A percentile compares a stretch with the other conserved stretches of the same genome.
Conservation (phyloP, 2,329 filamentous ascomycete genomes). For the Fusarium albosuccineum region DNA sequence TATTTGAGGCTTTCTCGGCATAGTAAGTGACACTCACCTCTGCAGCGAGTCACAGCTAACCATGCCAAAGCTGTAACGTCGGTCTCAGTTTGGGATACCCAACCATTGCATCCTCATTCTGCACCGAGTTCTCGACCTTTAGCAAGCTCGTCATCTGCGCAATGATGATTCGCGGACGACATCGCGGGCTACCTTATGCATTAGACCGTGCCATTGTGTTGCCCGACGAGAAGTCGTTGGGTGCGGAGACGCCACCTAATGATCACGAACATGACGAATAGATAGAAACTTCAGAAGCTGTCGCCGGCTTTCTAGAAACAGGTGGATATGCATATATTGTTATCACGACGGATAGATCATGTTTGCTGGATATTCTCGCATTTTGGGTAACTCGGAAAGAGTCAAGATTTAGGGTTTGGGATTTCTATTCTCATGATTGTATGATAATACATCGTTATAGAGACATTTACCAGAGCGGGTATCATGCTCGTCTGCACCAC, state of each 20-base stretch:
- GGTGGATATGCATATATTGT: neutral
- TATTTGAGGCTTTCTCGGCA: conserved; percentile 53
- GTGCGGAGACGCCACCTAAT: conserved; percentile 20
- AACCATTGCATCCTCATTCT: conserved; percentile 46
- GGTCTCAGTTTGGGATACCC: conserved; percentile 53
- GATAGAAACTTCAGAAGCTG: neutral
- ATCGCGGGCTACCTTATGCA: conserved; percentile 51
- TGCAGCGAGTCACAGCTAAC: conserved; percentile 11
- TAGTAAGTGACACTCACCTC: conserved; percentile 44
- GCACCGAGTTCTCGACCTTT: conserved; percentile 48
- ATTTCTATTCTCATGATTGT: no score
- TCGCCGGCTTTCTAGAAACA: neutral
- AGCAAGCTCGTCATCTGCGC: conserved; percentile 54
- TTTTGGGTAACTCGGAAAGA: no score
- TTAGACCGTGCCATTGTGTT: conserved; percentile 53
- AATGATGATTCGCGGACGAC: conserved; percentile 55
- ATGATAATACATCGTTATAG: no score
- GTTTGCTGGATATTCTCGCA: no score
- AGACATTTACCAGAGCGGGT: no score
- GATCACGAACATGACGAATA: conserved; percentile 34
- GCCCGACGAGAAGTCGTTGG: conserved; percentile 42
- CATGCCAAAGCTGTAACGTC: conserved; percentile 49
- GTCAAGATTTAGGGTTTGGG: no score
- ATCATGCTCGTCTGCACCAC: no score
- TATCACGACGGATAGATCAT: neutral